phyloP scores from a whole-genome alignment of 2,329 filamentous ascomycete genomes.

The Pestalotiopsis sp. region DNA sequence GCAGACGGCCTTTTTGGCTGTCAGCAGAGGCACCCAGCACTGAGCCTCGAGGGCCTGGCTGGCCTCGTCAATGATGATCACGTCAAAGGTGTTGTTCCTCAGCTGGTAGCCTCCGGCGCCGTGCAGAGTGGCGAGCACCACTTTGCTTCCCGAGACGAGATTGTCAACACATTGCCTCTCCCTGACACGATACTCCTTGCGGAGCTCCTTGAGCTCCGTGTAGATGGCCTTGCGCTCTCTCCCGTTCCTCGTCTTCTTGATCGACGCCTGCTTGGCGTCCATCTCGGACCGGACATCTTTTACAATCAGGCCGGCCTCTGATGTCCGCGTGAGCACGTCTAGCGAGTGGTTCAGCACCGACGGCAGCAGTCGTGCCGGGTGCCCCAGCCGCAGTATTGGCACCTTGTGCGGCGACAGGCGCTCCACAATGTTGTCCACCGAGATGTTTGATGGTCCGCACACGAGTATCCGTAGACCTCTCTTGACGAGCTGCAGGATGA shows the following conservation, averaged over 20 bases:
- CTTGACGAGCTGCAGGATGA: conserved; percentile 87
- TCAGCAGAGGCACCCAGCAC: conserved; percentile 89
- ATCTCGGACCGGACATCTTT: conserved; percentile 90
- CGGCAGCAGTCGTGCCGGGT: conserved; percentile 87
- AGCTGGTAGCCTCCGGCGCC: conserved; percentile 87
- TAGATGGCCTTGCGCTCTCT: conserved; percentile 82
- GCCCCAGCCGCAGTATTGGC: conserved; percentile 85
- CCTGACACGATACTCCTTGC: conserved; percentile 85
- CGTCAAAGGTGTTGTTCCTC: conserved; percentile 80
- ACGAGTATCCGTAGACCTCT: conserved; percentile 77
- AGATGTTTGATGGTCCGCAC: conserved; percentile 96
- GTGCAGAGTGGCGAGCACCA: conserved; percentile 90
- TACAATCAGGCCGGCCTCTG: conserved; percentile 86
- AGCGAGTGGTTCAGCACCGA: conserved; percentile 88
- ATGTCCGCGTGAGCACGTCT: conserved; percentile 87
- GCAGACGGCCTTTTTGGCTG: conserved; percentile 81
- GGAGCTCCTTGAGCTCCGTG: conserved; percentile 77
- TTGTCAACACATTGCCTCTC: conserved; percentile 80
- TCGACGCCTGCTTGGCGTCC: conserved; percentile 85
- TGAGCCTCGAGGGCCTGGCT: conserved; percentile 95
- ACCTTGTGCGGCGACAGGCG: conserved; percentile 82
- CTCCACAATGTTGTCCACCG: conserved; percentile 97
- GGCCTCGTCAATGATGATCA: conserved; percentile 94
- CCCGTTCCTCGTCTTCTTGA: conserved; percentile 83
- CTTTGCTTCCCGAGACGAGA: conserved; percentile 75